Base-by-base conservation (phyloP, 345 rosid species). In the Camelina neglecta region DNA sequence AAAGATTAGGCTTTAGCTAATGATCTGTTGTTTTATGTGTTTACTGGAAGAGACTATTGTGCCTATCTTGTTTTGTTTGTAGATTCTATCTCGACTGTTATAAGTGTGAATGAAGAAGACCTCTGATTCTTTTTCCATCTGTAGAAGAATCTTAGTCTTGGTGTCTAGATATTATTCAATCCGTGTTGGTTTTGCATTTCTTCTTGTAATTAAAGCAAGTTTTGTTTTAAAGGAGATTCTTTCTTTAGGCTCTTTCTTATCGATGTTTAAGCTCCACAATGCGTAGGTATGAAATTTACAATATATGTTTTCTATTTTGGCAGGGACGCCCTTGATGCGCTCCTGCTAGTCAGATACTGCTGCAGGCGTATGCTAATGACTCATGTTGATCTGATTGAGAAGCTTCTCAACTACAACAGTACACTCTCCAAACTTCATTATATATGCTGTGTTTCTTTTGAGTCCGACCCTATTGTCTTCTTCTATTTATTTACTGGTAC, bases 341-440 rank as follows among this genome's bases (percentile, higher is more conserved):
- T 95, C 68, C 88, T 88, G 9, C 81, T 95, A 78, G 97, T 92
- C 44, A 89, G 96, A 6, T 95, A 95, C 83, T 95, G 99, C 72
- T 95, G 98, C 65, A 87, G 99, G 77, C 73, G 99, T 76, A 95
- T 95, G 99, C 97, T 92, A 8, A 95, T 95, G 97, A 95, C 99
- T 71, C 99, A 95, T 68, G 99, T 95, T 26, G 99, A 95, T 84
- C 94, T 95, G 72, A 95, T 95, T 47, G 99, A 95, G 85, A 95
- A 95, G 89, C 99, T 95, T 80, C 88, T 95, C 72, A 93, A 90
- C 85, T 95, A 92, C 82, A 95, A 95, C 56, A 88, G 99, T 95
- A 89, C 74, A 59, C 31, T 20, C 61, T 60, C 75, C 62, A 76
- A 56, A n/a, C 74, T 66, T 60, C 60, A 50, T 50, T 0, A 50